A percentile compares a stretch with the other conserved stretches of the same genome.
Conservation (phyloP, 179 eudicot species). For the Sideroxylon spinosum region DNA sequence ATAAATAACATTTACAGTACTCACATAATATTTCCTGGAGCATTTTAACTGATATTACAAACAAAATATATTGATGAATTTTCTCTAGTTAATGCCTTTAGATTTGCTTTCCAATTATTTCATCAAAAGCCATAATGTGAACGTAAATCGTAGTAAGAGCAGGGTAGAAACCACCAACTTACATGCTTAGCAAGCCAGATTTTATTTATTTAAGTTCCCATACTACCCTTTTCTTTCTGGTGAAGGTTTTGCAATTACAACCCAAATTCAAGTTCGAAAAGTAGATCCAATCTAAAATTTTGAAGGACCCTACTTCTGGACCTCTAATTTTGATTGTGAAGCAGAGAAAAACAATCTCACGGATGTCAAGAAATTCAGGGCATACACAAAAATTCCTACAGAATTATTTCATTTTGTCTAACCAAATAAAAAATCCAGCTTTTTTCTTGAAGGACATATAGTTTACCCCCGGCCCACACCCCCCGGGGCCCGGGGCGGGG, state of each 20-base stretch:
- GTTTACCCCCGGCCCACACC: too few relatives aligned
- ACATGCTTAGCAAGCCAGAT: neutral
- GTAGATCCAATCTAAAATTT: neutral
- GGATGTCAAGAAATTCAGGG: neutral
- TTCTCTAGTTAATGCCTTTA: neutral
- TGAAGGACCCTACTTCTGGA: neutral
- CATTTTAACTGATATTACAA: neutral
- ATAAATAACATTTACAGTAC: neutral
- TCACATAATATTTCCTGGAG: neutral
- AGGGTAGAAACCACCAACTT: neutral
- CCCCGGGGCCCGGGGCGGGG: too few relatives aligned
- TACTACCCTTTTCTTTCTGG: neutral
- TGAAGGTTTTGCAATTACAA: neutral
- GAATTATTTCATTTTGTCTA: too few relatives aligned
- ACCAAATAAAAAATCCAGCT: too few relatives aligned
- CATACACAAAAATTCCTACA: too few relatives aligned
- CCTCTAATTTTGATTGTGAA: neutral
- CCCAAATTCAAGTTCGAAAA: neutral
- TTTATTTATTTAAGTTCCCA: neutral
- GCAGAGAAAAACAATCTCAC: neutral
- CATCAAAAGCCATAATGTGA: neutral
- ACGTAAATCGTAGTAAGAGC: neutral
- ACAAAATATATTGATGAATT: too few relatives aligned
- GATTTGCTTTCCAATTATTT: neutral
- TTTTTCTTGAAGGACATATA: too few relatives aligned